Conservation (phyloP, 768 basidiomycete species). For the Termitomyces sp. region DNA sequence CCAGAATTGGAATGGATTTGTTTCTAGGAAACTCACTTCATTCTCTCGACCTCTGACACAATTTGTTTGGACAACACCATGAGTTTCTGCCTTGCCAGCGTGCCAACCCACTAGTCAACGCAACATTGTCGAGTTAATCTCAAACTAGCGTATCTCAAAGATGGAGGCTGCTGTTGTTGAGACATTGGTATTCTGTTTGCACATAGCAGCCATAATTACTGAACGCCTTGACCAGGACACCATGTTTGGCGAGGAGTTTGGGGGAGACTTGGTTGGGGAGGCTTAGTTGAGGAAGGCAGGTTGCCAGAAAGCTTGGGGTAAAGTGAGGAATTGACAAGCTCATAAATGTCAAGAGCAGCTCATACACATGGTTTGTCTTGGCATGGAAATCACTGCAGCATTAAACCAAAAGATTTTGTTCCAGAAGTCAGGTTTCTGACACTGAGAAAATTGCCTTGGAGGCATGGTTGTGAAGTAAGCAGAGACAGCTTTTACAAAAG, state of each 20-base stretch:
- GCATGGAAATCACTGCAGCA: background rate
- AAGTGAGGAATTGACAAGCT: background rate
- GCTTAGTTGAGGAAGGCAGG: background rate
- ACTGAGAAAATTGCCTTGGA: background rate
- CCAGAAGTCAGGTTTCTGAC: background rate
- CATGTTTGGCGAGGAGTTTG: background rate
- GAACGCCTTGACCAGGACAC: background rate
- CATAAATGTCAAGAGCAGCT: background rate
- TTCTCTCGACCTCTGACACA: too few relatives aligned
- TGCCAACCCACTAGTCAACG: too few relatives aligned
- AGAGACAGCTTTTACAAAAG: background rate
- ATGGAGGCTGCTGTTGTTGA: background rate
- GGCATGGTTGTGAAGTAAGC: background rate
- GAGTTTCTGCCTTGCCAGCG: too few relatives aligned
- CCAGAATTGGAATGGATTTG: too few relatives aligned
- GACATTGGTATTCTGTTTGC: background rate
- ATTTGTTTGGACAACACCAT: too few relatives aligned
- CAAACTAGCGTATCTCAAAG: background rate
- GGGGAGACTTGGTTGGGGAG: background rate
- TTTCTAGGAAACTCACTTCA: too few relatives aligned
- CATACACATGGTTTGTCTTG: background rate
- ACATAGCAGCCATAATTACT: background rate
- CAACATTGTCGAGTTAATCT: background rate
- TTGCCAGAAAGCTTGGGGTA: background rate
- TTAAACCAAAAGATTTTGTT: background rate